phyloP scores from a whole-genome alignment of 2,329 filamentous ascomycete species.

The Cryphonectria nitschkei region DNA sequence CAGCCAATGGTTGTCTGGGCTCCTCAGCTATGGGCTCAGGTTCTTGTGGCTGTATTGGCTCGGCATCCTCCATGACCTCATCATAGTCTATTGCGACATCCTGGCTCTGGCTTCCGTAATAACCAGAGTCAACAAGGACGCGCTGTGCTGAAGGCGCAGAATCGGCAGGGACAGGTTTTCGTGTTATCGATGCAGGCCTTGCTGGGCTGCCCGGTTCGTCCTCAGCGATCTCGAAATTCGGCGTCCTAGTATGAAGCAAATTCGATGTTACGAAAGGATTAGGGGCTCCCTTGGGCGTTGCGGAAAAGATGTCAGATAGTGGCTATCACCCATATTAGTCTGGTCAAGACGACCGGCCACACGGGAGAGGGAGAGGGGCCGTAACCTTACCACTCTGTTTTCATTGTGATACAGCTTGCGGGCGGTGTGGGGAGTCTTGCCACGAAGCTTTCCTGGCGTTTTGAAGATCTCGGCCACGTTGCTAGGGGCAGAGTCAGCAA shows the following conservation, averaged over 20 bases:
- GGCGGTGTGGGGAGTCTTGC: constrained; percentile 76
- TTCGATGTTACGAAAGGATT: constrained; percentile 57
- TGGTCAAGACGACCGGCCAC: not conserved
- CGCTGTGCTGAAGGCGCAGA: constrained; percentile 38
- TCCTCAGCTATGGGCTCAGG: not conserved
- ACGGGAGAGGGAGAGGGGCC: not conserved
- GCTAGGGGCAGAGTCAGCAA: constrained; percentile 50
- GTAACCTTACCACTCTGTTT: constrained; percentile 62
- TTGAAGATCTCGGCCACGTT: constrained; percentile 97
- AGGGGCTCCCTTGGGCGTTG: constrained; percentile 56
- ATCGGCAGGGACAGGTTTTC: constrained; percentile 41
- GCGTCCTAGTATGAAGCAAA: constrained; percentile 54
- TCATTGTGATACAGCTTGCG: constrained; percentile 64
- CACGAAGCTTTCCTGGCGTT: constrained; percentile 80
- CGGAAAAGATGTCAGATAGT: constrained; percentile 61
- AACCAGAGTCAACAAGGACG: constrained; percentile 67
- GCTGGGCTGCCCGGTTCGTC: constrained; percentile 46
- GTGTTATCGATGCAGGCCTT: constrained; percentile 35
- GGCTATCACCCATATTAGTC: constrained; percentile 51
- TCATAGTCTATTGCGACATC: constrained; percentile 47
- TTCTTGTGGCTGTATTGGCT: constrained; percentile 22
- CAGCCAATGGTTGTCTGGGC: constrained; percentile 19
- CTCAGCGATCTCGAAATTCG: constrained; percentile 63
- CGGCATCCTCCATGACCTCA: constrained; percentile 11
- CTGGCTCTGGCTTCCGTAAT: constrained; percentile 68